Percentiles rank a stretch among this genome's conserved stretches.
Conservation (phyloP, 495 filamentous ascomycete species). For the Trichoderma gamsii region DNA sequence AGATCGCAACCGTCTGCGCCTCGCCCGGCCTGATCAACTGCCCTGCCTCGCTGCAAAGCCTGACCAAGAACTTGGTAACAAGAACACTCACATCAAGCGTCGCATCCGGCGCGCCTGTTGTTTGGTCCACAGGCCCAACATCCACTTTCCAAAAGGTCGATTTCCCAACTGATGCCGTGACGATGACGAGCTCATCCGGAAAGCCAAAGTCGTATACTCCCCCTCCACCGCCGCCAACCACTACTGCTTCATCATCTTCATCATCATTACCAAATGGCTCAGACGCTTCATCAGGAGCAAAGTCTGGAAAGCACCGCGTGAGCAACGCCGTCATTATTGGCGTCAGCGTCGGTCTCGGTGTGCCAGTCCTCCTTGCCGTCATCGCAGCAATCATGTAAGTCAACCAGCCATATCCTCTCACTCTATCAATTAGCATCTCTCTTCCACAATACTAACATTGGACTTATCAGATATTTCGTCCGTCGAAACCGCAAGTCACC, state of each 20-base stretch:
- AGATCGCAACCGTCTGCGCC: slow-evolving; percentile 37
- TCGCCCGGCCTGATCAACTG: slow-evolving; percentile 40
- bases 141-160: slow-evolving; percentile 20
- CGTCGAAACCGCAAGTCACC: neutral
- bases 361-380: slow-evolving; percentile 33
- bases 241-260: neutral
- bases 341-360: slow-evolving; percentile 37
- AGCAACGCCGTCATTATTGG: slow-evolving; percentile 39
- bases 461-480: neutral
- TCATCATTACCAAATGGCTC: neutral
- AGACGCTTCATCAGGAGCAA: neutral
- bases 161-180: slow-evolving; percentile 20
- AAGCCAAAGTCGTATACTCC: slow-evolving; percentile 30
- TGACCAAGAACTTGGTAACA: slow-evolving; percentile 23
- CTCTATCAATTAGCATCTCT: neutral
- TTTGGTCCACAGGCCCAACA: slow-evolving; percentile 31
- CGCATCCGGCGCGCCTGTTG: slow-evolving; percentile 34
- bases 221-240: slow-evolving; percentile 27
- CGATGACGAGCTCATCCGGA: slow-evolving; percentile 35
- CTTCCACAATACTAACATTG: neutral
- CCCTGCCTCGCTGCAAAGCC: slow-evolving; percentile 40
- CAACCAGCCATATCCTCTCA: neutral
- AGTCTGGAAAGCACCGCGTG: slow-evolving; percentile 15
- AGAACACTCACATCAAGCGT: slow-evolving; percentile 28
- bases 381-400: slow-evolving; percentile 33